A percentile compares a stretch with the other conserved stretches of the same genome.
Conservation (phyloP, 257 asterid genomes). For the Ilex aquifolium region DNA sequence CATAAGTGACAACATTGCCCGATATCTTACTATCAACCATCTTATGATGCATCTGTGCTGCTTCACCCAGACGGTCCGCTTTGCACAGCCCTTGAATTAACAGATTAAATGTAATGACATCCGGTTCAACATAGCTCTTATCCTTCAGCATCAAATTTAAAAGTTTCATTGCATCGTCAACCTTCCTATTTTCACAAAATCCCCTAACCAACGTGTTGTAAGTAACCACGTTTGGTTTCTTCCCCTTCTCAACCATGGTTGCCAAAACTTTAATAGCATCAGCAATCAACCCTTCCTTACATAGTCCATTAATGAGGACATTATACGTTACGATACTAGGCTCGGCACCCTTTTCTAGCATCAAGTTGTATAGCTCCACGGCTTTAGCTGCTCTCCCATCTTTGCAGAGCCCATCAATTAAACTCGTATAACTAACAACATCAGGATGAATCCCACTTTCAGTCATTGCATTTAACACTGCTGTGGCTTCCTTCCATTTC, state of each 20-base stretch:
- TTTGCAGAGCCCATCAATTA: constrained; percentile 50
- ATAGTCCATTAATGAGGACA: constrained; percentile 46
- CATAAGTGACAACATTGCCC: constrained; percentile 31
- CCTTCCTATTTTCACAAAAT: constrained; percentile 46
- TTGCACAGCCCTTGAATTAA: constrained; percentile 59
- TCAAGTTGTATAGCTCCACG: constrained; percentile 44
- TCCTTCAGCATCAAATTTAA: constrained; percentile 40
- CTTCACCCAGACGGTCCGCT: constrained; percentile 43
- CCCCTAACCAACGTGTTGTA: constrained; percentile 47
- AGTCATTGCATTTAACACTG: constrained; percentile 47
- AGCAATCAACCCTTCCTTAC: constrained; percentile 40
- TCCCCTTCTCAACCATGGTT: constrained; percentile 45
- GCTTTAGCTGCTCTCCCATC: constrained; percentile 47
- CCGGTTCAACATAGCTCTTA: constrained; percentile 31
- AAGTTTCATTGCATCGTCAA: constrained; percentile 45
- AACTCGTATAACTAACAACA: constrained; percentile 41
- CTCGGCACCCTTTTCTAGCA: constrained; percentile 51
- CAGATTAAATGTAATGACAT: constrained; percentile 40
- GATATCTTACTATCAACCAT: constrained; percentile 32
- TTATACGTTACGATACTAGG: constrained; percentile 46
- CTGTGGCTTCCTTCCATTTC: constrained; percentile 42
- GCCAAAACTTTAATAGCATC: constrained; percentile 51
- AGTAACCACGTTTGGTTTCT: constrained; percentile 47
- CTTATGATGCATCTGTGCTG: constrained; percentile 37
- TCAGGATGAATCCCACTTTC: constrained; percentile 51